Conservation (phyloP, 2,329 filamentous ascomycete genomes). For the Ceratocystis diversiconidia region DNA sequence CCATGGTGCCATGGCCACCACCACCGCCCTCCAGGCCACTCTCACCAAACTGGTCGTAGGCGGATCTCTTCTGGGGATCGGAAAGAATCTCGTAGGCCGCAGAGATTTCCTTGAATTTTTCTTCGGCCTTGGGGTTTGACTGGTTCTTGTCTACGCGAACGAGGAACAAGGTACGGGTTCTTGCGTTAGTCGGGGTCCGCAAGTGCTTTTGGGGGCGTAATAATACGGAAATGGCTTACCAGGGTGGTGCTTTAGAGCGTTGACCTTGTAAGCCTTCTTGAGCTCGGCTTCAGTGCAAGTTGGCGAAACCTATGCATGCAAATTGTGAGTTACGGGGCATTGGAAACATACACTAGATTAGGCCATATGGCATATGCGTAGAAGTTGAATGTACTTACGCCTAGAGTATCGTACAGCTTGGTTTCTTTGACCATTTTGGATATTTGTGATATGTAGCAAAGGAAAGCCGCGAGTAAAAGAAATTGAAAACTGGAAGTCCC, state of each 20-base stretch:
- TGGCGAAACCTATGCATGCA: conserved; percentile 49
- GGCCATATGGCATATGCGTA: background rate
- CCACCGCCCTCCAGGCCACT: conserved; percentile 67
- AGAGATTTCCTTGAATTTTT: conserved; percentile 97
- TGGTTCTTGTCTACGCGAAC: conserved; percentile 70
- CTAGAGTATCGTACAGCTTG: conserved; percentile 64
- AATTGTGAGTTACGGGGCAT: background rate
- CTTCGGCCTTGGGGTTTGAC: conserved; percentile 80
- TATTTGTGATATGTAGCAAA: background rate
- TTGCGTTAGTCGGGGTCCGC: background rate
- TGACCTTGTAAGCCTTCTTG: conserved; percentile 79
- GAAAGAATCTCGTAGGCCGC: conserved; percentile 91
- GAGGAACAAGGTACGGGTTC: conserved; percentile 8
- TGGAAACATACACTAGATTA: background rate
- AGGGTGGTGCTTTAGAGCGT: conserved; percentile 72
- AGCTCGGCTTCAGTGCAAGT: conserved; percentile 72
- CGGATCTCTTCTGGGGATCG: conserved; percentile 74
- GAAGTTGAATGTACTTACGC: conserved; percentile 39
- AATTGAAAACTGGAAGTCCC: background rate
- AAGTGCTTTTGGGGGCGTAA: too few species aligned
- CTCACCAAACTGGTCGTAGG: conserved; percentile 98
- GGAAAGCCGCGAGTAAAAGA: background rate
- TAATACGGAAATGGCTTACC: conserved; percentile 36
- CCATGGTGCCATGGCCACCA: conserved; percentile 69
- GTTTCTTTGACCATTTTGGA: conserved; percentile 59